These are phyloP conservation scores for Acrocalymma vagum DNA, from an alignment of 2,329 filamentous ascomycete species.

Conservation along the genomic window DNA sequence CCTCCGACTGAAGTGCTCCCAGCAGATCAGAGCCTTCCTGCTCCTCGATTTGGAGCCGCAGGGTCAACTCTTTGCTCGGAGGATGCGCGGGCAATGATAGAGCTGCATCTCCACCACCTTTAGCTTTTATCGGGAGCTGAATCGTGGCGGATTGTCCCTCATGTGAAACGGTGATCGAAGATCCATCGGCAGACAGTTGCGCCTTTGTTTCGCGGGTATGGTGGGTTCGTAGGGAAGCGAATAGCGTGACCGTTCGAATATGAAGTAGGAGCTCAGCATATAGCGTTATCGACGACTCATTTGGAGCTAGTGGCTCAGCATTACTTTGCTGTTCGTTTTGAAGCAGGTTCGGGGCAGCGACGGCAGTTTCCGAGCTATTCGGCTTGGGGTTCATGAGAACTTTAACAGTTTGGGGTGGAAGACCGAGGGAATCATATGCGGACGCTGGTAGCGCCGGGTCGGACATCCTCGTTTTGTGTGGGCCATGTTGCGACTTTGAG, in stretches of 20 bases:
- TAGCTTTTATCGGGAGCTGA: slow-evolving; percentile 56
- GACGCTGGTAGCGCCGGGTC: slow-evolving; percentile 43
- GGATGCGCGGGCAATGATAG: slow-evolving; percentile 59
- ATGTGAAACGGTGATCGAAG: slow-evolving; percentile 54
- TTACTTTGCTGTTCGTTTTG: slow-evolving; percentile 34
- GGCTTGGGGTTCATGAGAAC: slow-evolving; percentile 43
- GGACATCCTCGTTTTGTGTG: slow-evolving; percentile 38
- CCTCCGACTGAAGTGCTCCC: slow-evolving; percentile 34
- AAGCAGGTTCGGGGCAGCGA: slow-evolving; percentile 40
- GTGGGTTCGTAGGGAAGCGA: slow-evolving; percentile 59
- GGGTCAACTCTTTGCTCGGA: slow-evolving; percentile 60
- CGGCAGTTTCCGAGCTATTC: slow-evolving; percentile 20
- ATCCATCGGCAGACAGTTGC: slow-evolving; percentile 54
- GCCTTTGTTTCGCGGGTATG: slow-evolving; percentile 54
- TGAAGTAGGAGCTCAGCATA: slow-evolving; percentile 69
- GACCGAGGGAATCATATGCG: slow-evolving; percentile 44
- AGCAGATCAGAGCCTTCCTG: slow-evolving; percentile 40
- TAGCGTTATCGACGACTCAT: slow-evolving; percentile 49
- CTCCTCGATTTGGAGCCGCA: slow-evolving; percentile 63
- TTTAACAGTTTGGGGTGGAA: slow-evolving; percentile 38
- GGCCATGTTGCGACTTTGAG: slow-evolving; percentile 43
- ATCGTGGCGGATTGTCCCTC: slow-evolving; percentile 55
- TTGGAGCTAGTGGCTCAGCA: slow-evolving; percentile 31
- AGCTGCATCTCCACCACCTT: slow-evolving; percentile 52
- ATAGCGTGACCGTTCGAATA: slow-evolving; percentile 67